A percentile compares a stretch with the other conserved stretches of the same genome.
These are phyloP conservation scores for Dendrothele bispora DNA, from an alignment of 768 basidiomycete species.

Conservation along the genomic window DNA sequence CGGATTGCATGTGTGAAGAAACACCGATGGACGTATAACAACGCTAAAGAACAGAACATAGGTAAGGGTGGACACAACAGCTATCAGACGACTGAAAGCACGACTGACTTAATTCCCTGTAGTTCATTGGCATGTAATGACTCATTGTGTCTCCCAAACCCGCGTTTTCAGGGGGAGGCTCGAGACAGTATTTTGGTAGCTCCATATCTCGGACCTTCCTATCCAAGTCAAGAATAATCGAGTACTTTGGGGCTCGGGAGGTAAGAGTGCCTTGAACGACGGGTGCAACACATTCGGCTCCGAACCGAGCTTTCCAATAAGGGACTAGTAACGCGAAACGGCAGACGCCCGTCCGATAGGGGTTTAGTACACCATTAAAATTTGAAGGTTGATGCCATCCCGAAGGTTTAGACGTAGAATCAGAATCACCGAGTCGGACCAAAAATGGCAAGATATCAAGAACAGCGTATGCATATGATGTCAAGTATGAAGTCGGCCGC, in stretches of 20 bases:
- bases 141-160: constrained; percentile 67
- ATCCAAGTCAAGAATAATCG: constrained; percentile 62
- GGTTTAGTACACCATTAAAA: not conserved
- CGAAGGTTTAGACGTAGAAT: not conserved
- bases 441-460: no score
- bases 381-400: not conserved
- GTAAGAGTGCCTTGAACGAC: constrained; percentile 69
- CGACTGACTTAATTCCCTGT: constrained; percentile 63
- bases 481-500: not conserved
- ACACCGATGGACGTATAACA: constrained; percentile 72
- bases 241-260: constrained; percentile 62
- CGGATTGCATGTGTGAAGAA: constrained; percentile 75
- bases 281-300: constrained; percentile 63
- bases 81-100: constrained; percentile 1
- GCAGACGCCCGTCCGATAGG: not conserved
- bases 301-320: constrained; percentile 70
- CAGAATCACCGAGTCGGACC: not conserved
- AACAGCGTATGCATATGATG: no score
- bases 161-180: constrained; percentile 43
- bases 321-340: constrained; percentile 44
- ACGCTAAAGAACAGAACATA: constrained; percentile 36
- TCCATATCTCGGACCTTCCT: constrained; percentile 70
- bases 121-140: constrained; percentile 75
- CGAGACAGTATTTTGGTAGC: constrained; percentile 60
- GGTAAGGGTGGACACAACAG: constrained; percentile 1